A percentile compares a stretch with the other conserved stretches of the same genome.
Conservation (phyloP, 805 yeast genomes). For the Ogataea pilisensis region DNA sequence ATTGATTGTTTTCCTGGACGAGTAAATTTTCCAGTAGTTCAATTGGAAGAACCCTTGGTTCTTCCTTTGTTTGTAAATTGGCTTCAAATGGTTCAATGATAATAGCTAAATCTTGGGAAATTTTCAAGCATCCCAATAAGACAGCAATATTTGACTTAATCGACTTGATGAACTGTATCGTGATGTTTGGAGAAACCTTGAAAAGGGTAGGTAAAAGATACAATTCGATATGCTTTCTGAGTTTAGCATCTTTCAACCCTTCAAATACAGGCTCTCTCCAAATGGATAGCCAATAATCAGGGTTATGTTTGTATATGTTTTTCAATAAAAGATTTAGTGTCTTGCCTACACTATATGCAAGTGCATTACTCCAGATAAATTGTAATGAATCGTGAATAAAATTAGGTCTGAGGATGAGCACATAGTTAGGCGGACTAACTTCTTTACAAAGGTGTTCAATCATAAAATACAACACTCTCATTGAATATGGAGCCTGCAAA, state of each 20-base stretch:
- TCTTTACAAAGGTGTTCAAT: constrained; percentile 54
- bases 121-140: constrained; percentile 51
- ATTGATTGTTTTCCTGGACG: constrained; percentile 36
- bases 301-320: constrained; percentile 26
- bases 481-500: constrained; percentile 42
- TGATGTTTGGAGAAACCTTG: constrained; percentile 41
- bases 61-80: constrained; percentile 28
- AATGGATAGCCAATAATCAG: constrained; percentile 44
- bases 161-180: constrained; percentile 26
- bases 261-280: constrained; percentile 45
- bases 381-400: constrained; percentile 46
- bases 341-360: constrained; percentile 67
- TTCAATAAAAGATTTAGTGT: constrained; percentile 41
- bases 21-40: constrained; percentile 38
- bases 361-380: constrained; percentile 50
- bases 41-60: constrained; percentile 22
- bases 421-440: constrained; percentile 34
- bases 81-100: constrained; percentile 44
- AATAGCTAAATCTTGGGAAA: constrained; percentile 60
- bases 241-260: constrained; percentile 30
- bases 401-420: constrained; percentile 41
- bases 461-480: constrained; percentile 59
- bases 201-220: constrained; percentile 65
- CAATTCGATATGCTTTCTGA: constrained; percentile 46
- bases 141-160: constrained; percentile 31